phyloP scores from a whole-genome alignment of 2,329 filamentous ascomycete genomes.

The Neopestalotiopsis sp. region DNA sequence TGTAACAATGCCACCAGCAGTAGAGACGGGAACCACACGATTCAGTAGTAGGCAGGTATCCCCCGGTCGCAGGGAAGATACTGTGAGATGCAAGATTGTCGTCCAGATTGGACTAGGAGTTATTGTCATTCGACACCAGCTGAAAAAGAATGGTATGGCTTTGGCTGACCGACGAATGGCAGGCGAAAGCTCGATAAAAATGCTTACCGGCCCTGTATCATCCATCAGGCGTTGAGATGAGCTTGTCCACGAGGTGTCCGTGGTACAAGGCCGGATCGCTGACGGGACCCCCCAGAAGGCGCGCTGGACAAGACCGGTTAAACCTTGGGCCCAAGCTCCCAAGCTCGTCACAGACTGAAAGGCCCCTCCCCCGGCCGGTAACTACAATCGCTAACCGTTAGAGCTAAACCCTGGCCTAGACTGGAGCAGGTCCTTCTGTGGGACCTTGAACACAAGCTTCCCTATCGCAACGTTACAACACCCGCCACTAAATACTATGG shows the following conservation, averaged over 20 bases:
- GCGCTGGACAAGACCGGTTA: conserved; percentile 1
- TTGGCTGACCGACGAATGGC: background rate
- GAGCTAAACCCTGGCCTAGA: background rate
- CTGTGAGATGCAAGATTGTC: background rate
- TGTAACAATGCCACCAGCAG: conserved; percentile 22
- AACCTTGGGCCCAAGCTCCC: conserved; percentile 4
- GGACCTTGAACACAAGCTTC: background rate
- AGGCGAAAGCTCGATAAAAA: background rate
- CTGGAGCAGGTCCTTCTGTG: background rate
- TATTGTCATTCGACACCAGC: background rate
- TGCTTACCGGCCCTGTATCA: background rate
- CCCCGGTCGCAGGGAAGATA: conserved; percentile 13
- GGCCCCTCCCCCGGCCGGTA: background rate
- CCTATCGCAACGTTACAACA: conserved; percentile 2
- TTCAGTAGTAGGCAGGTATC: conserved; percentile 2
- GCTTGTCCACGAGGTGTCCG: conserved; percentile 1
- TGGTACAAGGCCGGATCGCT: background rate
- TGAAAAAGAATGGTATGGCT: background rate
- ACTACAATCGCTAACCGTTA: background rate
- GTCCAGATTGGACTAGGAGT: conserved; percentile 12
- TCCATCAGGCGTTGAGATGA: conserved; percentile 1
- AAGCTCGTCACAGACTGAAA: background rate
- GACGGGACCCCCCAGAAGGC: background rate
- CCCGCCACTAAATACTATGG: background rate
- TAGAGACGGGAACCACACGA: conserved; percentile 17